phyloP scores from a whole-genome alignment of 768 basidiomycete species.

The Lactifluus hygrophoroides region DNA sequence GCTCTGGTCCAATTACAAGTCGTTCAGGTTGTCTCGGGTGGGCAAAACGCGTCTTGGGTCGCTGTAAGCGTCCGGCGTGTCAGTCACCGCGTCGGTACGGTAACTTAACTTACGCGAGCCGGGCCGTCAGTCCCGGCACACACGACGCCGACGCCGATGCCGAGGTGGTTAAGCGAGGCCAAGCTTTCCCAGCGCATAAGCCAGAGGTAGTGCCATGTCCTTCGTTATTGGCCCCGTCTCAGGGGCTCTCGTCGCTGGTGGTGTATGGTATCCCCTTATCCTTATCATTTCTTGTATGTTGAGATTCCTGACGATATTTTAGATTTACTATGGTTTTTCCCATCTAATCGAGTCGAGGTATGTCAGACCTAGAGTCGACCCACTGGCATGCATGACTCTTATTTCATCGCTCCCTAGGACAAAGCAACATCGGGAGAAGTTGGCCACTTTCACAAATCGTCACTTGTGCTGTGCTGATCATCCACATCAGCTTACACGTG shows the following conservation, averaged over 20 bases:
- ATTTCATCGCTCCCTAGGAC: slow-evolving; percentile 34
- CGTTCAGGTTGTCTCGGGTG: too few species aligned
- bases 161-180: too few species aligned
- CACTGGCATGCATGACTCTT: too few species aligned
- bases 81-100: too few species aligned
- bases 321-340: slow-evolving; percentile 62
- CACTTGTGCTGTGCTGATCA: neutral
- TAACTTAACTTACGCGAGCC: neutral
- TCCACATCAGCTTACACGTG: neutral
- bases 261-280: slow-evolving; percentile 42
- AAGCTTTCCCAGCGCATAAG: too few species aligned
- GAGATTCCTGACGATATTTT: neutral
- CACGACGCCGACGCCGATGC: neutral
- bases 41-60: neutral
- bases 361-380: too few species aligned
- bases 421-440: slow-evolving; percentile 49
- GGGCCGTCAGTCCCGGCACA: neutral
- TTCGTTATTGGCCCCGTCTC: slow-evolving; percentile 59
- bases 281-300: slow-evolving; percentile 20
- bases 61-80: too few species aligned
- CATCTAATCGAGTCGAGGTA: slow-evolving; percentile 53
- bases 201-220: slow-evolving; percentile 43
- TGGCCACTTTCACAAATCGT: slow-evolving; percentile 22
- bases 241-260: slow-evolving; percentile 59
- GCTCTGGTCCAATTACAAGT: neutral